Evolutionary conservation across 2,329 filamentous ascomycete genomes (phyloP).

Genomic region (Aureobasidium leucospermi): DNA sequence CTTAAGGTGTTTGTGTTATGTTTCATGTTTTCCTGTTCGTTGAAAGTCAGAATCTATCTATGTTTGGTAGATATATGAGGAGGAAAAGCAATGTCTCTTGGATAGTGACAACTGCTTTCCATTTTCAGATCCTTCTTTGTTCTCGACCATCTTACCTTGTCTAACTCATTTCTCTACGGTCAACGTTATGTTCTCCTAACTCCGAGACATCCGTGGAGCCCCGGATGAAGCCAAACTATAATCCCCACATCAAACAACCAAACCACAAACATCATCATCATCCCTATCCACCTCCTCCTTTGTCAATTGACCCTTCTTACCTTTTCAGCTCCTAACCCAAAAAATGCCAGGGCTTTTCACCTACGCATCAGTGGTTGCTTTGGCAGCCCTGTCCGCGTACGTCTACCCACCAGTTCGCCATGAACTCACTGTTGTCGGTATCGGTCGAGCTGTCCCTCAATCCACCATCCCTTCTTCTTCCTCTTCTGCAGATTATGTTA

Average conservation of each 20-base stretch:
- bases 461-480: neutral
- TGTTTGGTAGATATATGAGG: too few relatives aligned
- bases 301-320: neutral
- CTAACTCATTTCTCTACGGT: too few relatives aligned
- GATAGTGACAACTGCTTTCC: too few relatives aligned
- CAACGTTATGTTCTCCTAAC: neutral
- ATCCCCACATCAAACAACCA: neutral
- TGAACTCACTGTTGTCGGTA: neutral
- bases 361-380: neutral
- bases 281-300: neutral
- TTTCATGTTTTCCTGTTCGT: too few relatives aligned
- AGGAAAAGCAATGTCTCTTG: too few relatives aligned
- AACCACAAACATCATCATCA: neutral
- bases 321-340: neutral
- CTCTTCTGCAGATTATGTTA: conserved; percentile 22
- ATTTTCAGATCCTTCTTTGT: too few relatives aligned
- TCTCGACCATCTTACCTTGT: too few relatives aligned
- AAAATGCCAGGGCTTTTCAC: neutral
- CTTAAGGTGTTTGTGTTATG: neutral
- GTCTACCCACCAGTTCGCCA: neutral
- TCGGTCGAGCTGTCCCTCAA: neutral
- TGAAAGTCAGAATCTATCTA: too few relatives aligned
- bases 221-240: neutral
- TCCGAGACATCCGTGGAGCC: neutral
- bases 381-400: neutral